phyloP scores from a whole-genome alignment of 305 asterid genomes.

The Fraxinus ornus region DNA sequence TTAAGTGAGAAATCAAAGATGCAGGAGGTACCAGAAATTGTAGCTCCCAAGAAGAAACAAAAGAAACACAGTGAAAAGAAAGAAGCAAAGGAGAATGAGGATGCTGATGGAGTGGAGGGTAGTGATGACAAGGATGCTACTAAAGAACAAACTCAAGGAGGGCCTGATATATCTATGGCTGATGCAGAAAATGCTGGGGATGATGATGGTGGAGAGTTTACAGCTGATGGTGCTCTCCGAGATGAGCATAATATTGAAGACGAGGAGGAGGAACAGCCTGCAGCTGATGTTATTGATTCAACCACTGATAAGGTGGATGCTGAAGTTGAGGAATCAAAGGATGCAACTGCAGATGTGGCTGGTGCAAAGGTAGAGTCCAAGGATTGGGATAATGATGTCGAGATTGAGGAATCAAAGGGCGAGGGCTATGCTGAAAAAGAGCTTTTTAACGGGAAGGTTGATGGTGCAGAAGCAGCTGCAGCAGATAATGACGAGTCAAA shows the following conservation, averaged over 20 bases:
- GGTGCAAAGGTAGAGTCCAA: not conserved
- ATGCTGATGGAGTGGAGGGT: conserved; percentile 18
- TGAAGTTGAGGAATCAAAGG: conserved; percentile 19
- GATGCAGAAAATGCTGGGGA: conserved; percentile 29
- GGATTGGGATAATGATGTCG: not conserved
- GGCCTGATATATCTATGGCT: conserved; percentile 21
- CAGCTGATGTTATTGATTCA: conserved; percentile 16
- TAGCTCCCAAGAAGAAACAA: conserved; percentile 49
- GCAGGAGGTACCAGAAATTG: conserved; percentile 32
- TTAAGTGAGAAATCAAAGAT: conserved; percentile 53
- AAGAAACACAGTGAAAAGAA: conserved; percentile 33
- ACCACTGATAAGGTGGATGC: conserved; percentile 11
- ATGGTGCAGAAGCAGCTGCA: conserved; percentile 15
- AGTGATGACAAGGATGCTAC: conserved; percentile 26
- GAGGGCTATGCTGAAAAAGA: not conserved
- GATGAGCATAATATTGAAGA: conserved; percentile 22
- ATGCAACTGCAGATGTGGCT: not conserved
- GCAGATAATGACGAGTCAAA: conserved; percentile 13
- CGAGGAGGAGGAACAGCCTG: conserved; percentile 16
- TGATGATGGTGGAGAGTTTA: conserved; percentile 15
- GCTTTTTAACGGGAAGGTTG: conserved; percentile 20
- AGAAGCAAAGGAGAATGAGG: conserved; percentile 34
- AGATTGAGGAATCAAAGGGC: not conserved
- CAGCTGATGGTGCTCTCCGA: conserved; percentile 16
- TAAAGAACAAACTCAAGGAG: conserved; percentile 34